Conservation (phyloP, 495 filamentous ascomycete species). For the Saxispiralis lemnorum region DNA sequence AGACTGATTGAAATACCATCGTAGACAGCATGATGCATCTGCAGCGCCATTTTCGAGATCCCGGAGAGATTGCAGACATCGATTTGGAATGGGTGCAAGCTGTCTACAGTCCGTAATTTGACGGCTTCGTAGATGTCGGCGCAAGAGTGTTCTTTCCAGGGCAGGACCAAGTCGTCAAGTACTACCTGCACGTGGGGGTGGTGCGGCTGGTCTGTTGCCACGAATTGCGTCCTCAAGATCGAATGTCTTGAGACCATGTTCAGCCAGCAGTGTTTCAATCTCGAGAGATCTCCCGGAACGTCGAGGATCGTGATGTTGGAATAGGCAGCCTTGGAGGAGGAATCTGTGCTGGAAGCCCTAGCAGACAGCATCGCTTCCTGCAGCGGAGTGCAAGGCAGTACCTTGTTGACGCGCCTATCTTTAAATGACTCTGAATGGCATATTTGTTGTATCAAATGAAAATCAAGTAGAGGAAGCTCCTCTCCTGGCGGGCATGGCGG, state of each 20-base stretch:
- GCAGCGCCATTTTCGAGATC: slow-evolving; percentile 30
- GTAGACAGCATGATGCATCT: slow-evolving; percentile 68
- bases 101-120: too few species aligned
- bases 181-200: slow-evolving; percentile 44
- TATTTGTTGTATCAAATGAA: slow-evolving; percentile 22
- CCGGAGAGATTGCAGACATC: slow-evolving; percentile 8
- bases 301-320: slow-evolving; percentile 37
- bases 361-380: slow-evolving; percentile 64
- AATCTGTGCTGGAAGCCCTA: slow-evolving; percentile 17
- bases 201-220: slow-evolving; percentile 30
- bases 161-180: slow-evolving; percentile 20
- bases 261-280: slow-evolving; percentile 31
- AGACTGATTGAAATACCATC: slow-evolving; percentile 53
- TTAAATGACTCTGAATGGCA: slow-evolving; percentile 18
- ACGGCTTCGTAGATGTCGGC: too few species aligned
- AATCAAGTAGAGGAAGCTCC: slow-evolving; percentile 5
- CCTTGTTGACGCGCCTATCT: slow-evolving; percentile 28
- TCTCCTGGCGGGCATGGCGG: neutral
- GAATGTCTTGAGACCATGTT: slow-evolving; percentile 37
- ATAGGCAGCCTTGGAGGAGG: slow-evolving; percentile 25
- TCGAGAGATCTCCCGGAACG: slow-evolving; percentile 27
- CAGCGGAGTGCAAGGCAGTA: slow-evolving; percentile 64
- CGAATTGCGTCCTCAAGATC: slow-evolving; percentile 47
- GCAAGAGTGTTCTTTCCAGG: slow-evolving; percentile 15
- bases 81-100: slow-evolving; percentile 2